Evolutionary conservation across 345 rosid species (phyloP), one percentile per base, ranked within the genome.

Genomic region (Gossypium arboreum): DNA sequence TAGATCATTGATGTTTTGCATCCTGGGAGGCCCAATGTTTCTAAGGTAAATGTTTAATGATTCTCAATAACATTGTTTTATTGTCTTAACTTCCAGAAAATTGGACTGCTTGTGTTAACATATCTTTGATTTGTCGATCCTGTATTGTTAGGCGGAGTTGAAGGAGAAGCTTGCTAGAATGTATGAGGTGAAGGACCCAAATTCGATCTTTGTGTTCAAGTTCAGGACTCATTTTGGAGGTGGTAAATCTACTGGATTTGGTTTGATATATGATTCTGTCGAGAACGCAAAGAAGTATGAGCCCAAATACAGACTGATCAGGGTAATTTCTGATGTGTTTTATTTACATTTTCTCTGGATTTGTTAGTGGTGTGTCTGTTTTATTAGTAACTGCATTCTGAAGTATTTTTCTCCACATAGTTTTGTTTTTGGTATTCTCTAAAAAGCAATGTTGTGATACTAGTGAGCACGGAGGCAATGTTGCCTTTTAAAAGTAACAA

Each of bases 171-270:
- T 95, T 20, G 80, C 86, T 3, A 85, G 83, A 69, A 85, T 95
- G 90, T 95, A 95, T 22, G 97, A 91, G 54, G 99, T 93, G 29
- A 95, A 90, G 80, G 98, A 93, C 82, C 85, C 92, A 4, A 93
- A 93, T 66, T 81, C 98, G 0, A 95, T 95, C 81, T 95, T 95
- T 72, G 98, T 93, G 16, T 95, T 93, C 84, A 92, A 95, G 88
- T 95, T 95, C 85, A 83, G 97, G 77, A 95, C 99, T 41, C 94
- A 90, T 67, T 95, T 95, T 82, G 99, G 99, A 73, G 99, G 99
- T 74, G 99, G 99, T 25, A 95, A 95, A 80, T 95, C 99, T 12
- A 91, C 98, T 1, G 99, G 99, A 0, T 95, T 95, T 76, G 99
- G 99, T 47, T 83, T 95, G 87, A 95, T 95, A 45, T 95, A 95